Evolutionary conservation across 2,329 filamentous ascomycete genomes (phyloP).

Genomic region (Alternaria brassicicola): DNA sequence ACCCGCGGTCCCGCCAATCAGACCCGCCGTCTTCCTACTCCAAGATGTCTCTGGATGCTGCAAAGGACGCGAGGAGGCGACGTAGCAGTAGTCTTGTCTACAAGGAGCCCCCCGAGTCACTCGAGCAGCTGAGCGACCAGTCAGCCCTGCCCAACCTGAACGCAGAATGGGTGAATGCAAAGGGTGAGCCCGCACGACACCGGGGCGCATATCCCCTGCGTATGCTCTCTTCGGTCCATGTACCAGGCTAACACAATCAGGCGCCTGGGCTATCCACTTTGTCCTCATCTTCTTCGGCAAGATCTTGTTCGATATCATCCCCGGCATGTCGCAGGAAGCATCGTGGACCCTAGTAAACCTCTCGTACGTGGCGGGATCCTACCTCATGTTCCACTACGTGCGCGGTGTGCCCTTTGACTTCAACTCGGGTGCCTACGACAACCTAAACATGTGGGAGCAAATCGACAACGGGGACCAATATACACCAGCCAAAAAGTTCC

Average conservation of each 20-base stretch:
- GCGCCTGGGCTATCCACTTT: constrained; percentile 97
- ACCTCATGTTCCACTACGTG: constrained; percentile 99
- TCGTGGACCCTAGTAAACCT: constrained; percentile 99
- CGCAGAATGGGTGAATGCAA: constrained; percentile 98
- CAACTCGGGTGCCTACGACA: constrained; percentile 97
- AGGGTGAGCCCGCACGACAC: constrained; percentile 66
- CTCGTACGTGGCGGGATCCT: constrained; percentile 98
- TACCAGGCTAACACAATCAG: constrained; percentile 55
- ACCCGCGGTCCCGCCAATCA: constrained; percentile 61
- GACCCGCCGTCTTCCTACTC: constrained; percentile 30
- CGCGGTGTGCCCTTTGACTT: constrained; percentile 98
- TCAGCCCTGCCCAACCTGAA: constrained; percentile 93
- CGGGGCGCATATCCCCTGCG: background rate
- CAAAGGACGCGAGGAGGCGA: constrained; percentile 76
- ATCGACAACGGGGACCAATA: constrained; percentile 99
- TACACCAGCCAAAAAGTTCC: constrained; percentile 97
- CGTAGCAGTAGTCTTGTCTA: constrained; percentile 99
- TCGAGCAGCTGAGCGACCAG: constrained; percentile 98
- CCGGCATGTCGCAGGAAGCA: constrained; percentile 94
- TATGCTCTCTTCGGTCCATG: background rate
- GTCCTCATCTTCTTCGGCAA: constrained; percentile 91
- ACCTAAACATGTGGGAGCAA: constrained; percentile 99
- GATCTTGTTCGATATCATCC: constrained; percentile 96
- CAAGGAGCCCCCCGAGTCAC: constrained; percentile 92
- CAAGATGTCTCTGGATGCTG: constrained; percentile 44